Evolutionary conservation across 2,329 filamentous ascomycete genomes (phyloP).

Genomic region (Phialemonium atrogriseum): DNA sequence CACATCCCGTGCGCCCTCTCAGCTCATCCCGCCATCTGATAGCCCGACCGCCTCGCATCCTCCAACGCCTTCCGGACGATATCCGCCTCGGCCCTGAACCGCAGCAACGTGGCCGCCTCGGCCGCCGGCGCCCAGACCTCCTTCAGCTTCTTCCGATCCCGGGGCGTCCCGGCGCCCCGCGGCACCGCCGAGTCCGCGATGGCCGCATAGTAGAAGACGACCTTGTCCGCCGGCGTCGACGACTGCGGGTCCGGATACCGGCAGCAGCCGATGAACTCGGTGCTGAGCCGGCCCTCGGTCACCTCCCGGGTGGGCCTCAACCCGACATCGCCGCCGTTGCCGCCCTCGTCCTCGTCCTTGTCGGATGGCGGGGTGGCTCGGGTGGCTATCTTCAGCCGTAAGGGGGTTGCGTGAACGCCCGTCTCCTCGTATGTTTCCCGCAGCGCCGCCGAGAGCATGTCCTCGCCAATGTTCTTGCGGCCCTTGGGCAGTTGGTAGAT

Average conservation of each 20-base stretch:
- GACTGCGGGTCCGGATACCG: constrained; percentile 26
- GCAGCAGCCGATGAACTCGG: constrained; percentile 27
- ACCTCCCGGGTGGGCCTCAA: constrained; percentile 12
- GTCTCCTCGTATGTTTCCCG: constrained; percentile 41
- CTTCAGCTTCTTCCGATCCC: constrained; percentile 21
- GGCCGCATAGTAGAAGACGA: constrained; percentile 31
- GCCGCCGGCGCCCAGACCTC: constrained; percentile 15
- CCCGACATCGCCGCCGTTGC: neutral
- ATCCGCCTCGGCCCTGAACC: constrained; percentile 17
- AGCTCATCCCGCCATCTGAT: constrained; percentile 4
- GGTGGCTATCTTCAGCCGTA: constrained; percentile 32
- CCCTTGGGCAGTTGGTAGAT: constrained; percentile 41
- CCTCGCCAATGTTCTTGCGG: constrained; percentile 37
- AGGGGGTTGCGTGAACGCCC: constrained; percentile 28
- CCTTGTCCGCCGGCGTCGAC: constrained; percentile 24
- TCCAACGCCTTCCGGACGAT: constrained; percentile 13
- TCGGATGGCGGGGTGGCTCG: constrained; percentile 27
- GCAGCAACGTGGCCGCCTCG: constrained; percentile 13
- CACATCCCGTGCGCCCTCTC: neutral
- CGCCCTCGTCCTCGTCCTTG: neutral
- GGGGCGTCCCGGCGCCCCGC: constrained; percentile 18
- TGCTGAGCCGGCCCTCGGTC: constrained; percentile 20
- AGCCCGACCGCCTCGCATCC: constrained; percentile 13
- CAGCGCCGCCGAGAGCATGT: constrained; percentile 30
- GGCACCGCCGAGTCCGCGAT: constrained; percentile 17